Evolutionary conservation across 805 yeast species (phyloP), one percentile per base, ranked within the genome.

Genomic region (Nakazawaea ambrosiae): DNA sequence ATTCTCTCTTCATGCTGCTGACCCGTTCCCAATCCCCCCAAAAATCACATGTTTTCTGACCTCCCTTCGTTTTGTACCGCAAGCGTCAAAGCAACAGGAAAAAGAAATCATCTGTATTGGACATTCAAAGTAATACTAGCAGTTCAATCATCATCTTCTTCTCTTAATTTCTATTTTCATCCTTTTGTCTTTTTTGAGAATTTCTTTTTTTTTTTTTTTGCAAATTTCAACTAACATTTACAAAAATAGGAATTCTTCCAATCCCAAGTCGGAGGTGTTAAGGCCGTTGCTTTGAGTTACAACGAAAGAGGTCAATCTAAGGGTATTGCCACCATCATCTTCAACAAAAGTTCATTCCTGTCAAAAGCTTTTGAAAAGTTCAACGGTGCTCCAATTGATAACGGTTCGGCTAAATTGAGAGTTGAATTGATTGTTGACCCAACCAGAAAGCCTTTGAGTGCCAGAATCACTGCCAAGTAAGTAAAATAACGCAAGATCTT

Each of bases 171-270:
- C n/a, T n/a, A n/a, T n/a, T n/a, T n/a, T n/a, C n/a, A n/a, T n/a
- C n/a, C n/a, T n/a, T n/a, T n/a, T n/a, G n/a, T n/a, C n/a, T n/a
- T n/a, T n/a, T n/a, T n/a, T n/a, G n/a, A n/a, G n/a, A n/a, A n/a
- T n/a, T n/a, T n/a, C n/a, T n/a, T n/a, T n/a, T n/a, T n/a, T n/a
- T n/a, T n/a, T n/a, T n/a, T n/a, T n/a, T n/a, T n/a, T n/a, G n/a
- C n/a, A n/a, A n/a, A n/a, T n/a, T n/a, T n/a, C n/a, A n/a, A n/a
- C n/a, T n/a, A n/a, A n/a, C n/a, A n/a, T n/a, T n/a, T n/a, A n/a
- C n/a, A n/a, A n/a, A n/a, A n/a, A n/a, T 69, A 88, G 95, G 95
- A 87, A 64, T 92, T 87, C 64, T 89, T 92, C 63, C 74, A 78
- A 52, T 69, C 81, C 43, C 87, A 84, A 64, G 75, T 92, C 48